Evolutionary conservation across 257 asterid species (phyloP).

Genomic region (Agastache rugosa): DNA sequence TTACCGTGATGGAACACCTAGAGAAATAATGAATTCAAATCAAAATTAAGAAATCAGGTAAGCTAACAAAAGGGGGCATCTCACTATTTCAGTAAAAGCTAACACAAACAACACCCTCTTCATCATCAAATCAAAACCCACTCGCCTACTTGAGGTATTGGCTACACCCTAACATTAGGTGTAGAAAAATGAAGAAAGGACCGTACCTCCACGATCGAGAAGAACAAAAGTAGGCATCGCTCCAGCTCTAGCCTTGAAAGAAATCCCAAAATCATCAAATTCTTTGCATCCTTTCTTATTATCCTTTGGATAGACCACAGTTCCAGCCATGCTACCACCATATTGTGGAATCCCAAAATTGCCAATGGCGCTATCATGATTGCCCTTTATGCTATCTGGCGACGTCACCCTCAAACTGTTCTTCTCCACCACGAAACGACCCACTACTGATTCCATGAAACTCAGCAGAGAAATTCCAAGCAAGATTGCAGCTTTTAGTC

Average conservation of each 20-base stretch:
- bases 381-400: conserved; percentile 81
- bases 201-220: conserved; percentile 93
- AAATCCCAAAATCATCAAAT: conserved; percentile 67
- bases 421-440: conserved; percentile 92
- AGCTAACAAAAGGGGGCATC: conserved; percentile 20
- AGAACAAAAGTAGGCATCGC: conserved; percentile 86
- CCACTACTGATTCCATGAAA: conserved; percentile 50
- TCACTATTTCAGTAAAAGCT: background rate
- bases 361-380: conserved; percentile 83
- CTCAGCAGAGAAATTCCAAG: conserved; percentile 53
- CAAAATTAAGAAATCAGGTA: conserved; percentile 21
- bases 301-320: conserved; percentile 71
- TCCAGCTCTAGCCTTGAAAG: conserved; percentile 77
- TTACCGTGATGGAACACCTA: conserved; percentile 8
- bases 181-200: background rate
- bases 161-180: background rate
- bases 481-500: conserved; percentile 48
- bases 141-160: background rate
- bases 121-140: background rate
- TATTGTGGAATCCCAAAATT: conserved; percentile 95
- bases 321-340: conserved; percentile 96
- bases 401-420: conserved; percentile 89
- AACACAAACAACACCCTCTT: background rate
- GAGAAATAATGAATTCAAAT: conserved; percentile 18
- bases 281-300: conserved; percentile 75